Evolutionary conservation across 495 filamentous ascomycete species (phyloP), one percentile per base, ranked within the genome.

Genomic region (Xylaria flabelliformis): DNA sequence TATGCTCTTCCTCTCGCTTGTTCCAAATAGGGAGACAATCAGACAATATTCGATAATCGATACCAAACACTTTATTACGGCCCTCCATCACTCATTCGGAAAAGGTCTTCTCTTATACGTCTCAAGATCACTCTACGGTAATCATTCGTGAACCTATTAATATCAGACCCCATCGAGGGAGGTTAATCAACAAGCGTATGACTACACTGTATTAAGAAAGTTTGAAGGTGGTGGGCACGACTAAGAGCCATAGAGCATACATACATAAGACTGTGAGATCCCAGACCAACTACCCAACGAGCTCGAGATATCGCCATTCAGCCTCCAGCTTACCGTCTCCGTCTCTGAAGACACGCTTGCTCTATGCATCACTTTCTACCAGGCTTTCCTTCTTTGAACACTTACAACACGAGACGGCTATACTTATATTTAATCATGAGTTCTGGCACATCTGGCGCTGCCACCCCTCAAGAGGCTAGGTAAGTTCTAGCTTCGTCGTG

Each of bases 351-450:
- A 26, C 21, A 26, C 0, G n/a, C 21, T 53, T 53, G 21, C 21
- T 53, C 21, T 13, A 10, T 26, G 9, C 13, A 53, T 24, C 50
- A 1, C 50, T 53, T 53, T 26, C 50, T 13, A 53, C 50, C 0
- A 26, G 46, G 19, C 7, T 50, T 50, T 50, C 24, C 3, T 53
- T 26, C 10, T 53, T 13, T 2, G 50, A 24, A n/a, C 26, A 36
- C 55, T 15, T 15, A 8, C 17, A n/a, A 59, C 29, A 17, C 13
- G 29, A 59, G 55, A 59, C 50, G 21, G 13, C 10, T 5, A 13
- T 53, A 53, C 21, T 62, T 7, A 42, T 62, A 12, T 32, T 32
- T 10, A 7, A 46, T 46, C 61, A 64, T 64, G 61, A 64, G 61
- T 46, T 64, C 61, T 19, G 19, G 4, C 6, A 46, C 61, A 39